Percentiles rank a stretch among this genome's conserved stretches.
phyloP scores from a whole-genome alignment of 2,329 filamentous ascomycete species.

The Herpotrichia juniperi region DNA sequence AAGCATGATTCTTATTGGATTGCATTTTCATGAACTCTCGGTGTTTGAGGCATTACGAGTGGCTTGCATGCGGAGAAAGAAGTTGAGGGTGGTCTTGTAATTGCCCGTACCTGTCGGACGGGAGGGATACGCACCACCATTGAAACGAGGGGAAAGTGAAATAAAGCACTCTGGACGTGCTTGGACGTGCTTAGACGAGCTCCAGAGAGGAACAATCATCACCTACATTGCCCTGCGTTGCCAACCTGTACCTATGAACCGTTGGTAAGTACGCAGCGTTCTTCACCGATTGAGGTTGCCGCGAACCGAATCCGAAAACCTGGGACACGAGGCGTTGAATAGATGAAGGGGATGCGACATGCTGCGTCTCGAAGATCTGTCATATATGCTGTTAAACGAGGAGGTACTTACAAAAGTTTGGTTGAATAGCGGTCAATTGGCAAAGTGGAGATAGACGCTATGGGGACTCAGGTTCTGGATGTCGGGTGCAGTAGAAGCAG shows the following conservation, averaged over 20 bases:
- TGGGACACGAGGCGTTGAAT: constrained; percentile 12
- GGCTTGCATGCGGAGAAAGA: constrained; percentile 1
- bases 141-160: not conserved
- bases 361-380: constrained; percentile 13
- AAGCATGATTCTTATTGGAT: not conserved
- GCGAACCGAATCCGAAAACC: constrained; percentile 19
- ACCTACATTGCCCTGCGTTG: constrained; percentile 7
- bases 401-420: constrained; percentile 15
- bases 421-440: constrained; percentile 8
- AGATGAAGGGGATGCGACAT: constrained; percentile 11
- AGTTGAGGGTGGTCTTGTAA: not conserved
- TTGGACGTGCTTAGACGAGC: constrained; percentile 4
- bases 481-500: not conserved
- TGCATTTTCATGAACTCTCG: not conserved
- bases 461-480: constrained; percentile 1
- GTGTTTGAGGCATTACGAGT: not conserved
- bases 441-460: constrained; percentile 1
- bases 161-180: constrained; percentile 8
- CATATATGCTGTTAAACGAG: constrained; percentile 12
- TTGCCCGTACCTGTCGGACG: not conserved
- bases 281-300: constrained; percentile 16
- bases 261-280: constrained; percentile 7
- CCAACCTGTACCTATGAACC: not conserved
- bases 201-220: constrained; percentile 12
- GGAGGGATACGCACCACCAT: not conserved